Evolutionary conservation across 2,329 filamentous ascomycete genomes (phyloP).

Genomic region (Ophiostoma sp.): DNA sequence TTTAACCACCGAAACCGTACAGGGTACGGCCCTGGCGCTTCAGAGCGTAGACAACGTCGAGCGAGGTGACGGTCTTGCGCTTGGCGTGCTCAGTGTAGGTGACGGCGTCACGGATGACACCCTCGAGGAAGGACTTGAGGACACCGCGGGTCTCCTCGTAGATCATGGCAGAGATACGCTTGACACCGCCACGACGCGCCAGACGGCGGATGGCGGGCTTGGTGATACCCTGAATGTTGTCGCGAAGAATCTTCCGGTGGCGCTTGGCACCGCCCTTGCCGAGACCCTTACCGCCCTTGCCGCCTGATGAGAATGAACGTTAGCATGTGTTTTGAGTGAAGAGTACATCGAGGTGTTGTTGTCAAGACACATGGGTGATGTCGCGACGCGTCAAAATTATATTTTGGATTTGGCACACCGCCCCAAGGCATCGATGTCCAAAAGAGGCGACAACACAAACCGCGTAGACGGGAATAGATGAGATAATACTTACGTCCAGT

Average conservation of each 20-base stretch:
- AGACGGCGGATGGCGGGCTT: constrained; percentile 98
- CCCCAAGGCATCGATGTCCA: background rate
- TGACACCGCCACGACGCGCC: constrained; percentile 98
- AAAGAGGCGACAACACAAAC: background rate
- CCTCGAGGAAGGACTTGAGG: constrained; percentile 72
- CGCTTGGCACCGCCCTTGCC: constrained; percentile 98
- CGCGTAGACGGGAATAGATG: background rate
- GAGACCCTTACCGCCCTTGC: constrained; percentile 95
- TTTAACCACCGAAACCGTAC: constrained; percentile 86
- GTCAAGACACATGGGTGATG: background rate
- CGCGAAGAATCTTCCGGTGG: constrained; percentile 97
- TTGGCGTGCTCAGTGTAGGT: constrained; percentile 77
- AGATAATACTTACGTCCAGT: constrained; percentile 61
- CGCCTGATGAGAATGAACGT: constrained; percentile 55
- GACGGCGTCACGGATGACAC: constrained; percentile 70
- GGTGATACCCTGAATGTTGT: constrained; percentile 99
- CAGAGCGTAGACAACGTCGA: constrained; percentile 62
- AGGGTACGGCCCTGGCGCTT: constrained; percentile 70
- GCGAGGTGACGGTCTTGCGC: constrained; percentile 71
- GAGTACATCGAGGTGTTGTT: background rate
- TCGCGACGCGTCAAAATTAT: background rate
- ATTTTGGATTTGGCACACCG: background rate
- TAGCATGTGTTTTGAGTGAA: background rate
- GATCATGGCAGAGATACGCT: constrained; percentile 95
- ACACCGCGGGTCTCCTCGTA: constrained; percentile 75